phyloP scores from a whole-genome alignment of 2,329 filamentous ascomycete genomes.

The Fusarium sp. region DNA sequence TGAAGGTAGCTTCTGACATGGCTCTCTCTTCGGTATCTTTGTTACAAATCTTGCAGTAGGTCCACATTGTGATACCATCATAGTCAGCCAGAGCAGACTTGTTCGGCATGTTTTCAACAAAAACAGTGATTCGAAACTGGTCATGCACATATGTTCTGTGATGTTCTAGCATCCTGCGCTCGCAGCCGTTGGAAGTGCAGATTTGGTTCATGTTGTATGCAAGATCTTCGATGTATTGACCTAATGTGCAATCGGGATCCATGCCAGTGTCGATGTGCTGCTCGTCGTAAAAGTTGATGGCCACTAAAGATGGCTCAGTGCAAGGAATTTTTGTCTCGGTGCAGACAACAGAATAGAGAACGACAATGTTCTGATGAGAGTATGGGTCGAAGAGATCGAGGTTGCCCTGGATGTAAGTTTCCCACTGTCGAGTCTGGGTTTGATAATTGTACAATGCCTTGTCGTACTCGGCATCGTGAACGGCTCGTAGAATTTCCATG shows the following conservation, averaged over 20 bases:
- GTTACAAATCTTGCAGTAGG: constrained; percentile 90
- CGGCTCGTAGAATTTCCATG: constrained; percentile 92
- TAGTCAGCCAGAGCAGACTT: constrained; percentile 59
- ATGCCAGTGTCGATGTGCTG: constrained; percentile 79
- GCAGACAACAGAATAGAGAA: constrained; percentile 93
- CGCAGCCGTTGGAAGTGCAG: constrained; percentile 87
- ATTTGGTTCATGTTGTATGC: constrained; percentile 81
- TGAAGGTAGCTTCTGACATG: constrained; percentile 96
- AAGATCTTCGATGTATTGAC: constrained; percentile 94
- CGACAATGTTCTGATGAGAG: constrained; percentile 95
- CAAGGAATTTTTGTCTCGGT: constrained; percentile 95
- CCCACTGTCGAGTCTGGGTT: constrained; percentile 96
- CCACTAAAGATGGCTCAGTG: constrained; percentile 88
- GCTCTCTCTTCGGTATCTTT: constrained; percentile 89
- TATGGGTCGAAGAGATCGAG: constrained; percentile 93
- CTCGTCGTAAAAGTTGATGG: constrained; percentile 94
- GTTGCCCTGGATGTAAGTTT: constrained; percentile 91
- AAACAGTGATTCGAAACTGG: constrained; percentile 91
- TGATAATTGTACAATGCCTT: constrained; percentile 94
- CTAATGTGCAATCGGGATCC: constrained; percentile 91
- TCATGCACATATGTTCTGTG: constrained; percentile 98
- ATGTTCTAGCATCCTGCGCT: constrained; percentile 89
- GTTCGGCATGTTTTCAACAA: constrained; percentile 75
- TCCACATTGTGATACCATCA: constrained; percentile 94
- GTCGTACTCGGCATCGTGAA: constrained; percentile 97